Conservation (phyloP, 108 stramenopile genomes). For the Heterococcus sp. region DNA sequence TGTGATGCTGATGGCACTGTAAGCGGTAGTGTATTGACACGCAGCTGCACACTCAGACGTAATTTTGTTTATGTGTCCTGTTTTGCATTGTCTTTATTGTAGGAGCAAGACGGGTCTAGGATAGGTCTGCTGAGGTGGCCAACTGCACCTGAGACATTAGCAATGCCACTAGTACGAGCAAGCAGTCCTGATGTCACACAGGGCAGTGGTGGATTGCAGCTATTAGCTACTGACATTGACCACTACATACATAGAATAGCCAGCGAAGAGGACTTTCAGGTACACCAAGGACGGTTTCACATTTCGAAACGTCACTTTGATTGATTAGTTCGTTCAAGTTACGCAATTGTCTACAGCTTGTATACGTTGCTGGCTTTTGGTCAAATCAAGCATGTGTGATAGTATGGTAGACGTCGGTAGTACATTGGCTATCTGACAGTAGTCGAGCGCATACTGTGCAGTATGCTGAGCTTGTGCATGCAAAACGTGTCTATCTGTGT, state of each 20-base stretch:
- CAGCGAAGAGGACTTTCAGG: conserved; percentile 29
- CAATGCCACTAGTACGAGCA: conserved; percentile 15
- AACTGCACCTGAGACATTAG: conserved; percentile 27
- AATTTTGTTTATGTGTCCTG: background rate
- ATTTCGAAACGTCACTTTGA: background rate
- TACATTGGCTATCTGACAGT: no score
- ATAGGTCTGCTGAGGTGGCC: conserved; percentile 43
- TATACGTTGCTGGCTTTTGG: background rate
- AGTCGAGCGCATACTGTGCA: no score
- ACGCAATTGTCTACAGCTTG: background rate
- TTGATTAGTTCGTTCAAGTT: background rate
- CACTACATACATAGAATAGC: conserved; percentile 16
- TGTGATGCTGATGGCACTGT: no score
- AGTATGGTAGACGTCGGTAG: no score
- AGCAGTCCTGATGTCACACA: no score
- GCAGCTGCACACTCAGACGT: no score
- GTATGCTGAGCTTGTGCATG: no score
- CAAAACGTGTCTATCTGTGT: no score
- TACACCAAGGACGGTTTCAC: background rate
- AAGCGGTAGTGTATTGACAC: no score
- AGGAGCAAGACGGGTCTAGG: conserved; percentile 16
- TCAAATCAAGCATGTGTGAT: no score
- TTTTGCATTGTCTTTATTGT: background rate
- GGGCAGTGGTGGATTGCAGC: conserved; percentile 16
- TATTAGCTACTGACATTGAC: conserved; percentile 11